Base-by-base conservation (phyloP, 768 basidiomycete species). In the Boletus subcaerulescens region DNA sequence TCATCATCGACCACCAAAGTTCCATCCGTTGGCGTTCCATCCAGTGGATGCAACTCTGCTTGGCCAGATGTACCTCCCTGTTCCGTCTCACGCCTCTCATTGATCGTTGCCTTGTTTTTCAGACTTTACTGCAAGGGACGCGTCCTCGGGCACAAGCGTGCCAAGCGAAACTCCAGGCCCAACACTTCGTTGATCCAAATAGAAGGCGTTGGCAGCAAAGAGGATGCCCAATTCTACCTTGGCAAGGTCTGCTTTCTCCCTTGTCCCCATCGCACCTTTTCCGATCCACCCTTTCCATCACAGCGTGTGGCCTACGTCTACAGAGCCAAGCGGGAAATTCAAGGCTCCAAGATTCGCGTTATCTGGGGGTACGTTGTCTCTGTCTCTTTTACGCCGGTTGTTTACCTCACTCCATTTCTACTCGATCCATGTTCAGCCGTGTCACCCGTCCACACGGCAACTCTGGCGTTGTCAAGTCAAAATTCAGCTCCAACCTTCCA, bases 221-320 rank as follows among this genome's bases (percentile, higher is more conserved):
- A 96, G 78, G 94, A 96, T 70, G 92, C 95, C 39, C 89, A 93
- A 72, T 96, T 94, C 77, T 99, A 99, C 83, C 85, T 98, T 59
- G 97, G 97, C 71, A 99, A 99, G 89, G 93, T 97, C 65, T 65
- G 83, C 68, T 24, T 24, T 44, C 10, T 47, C 7, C 29, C 17
- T 6, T 46, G 1, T 40, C 38, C 17, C 18, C 36, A 17, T 40
- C 17, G 3, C n/a, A 36, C 17, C 6, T 9, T 13, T 52, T 18
- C n/a, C 44, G 9, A 55, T 29, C 39, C 22, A 14, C 22, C 9
- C 13, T 43, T 36, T 46, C 55, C 39, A 18, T 22, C 39, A 22
- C 65, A 97, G 94, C 91, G 97, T 65, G 83, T 99, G 59, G 97
- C 97, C 56, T 99, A 88, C 76, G 94, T 99, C 64, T 99, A 99